Percentiles rank a stretch among this genome's conserved stretches.
Evolutionary conservation across 78 protist genomes (phyloP).

Genomic region (Cavenderia fasciculata): DNA sequence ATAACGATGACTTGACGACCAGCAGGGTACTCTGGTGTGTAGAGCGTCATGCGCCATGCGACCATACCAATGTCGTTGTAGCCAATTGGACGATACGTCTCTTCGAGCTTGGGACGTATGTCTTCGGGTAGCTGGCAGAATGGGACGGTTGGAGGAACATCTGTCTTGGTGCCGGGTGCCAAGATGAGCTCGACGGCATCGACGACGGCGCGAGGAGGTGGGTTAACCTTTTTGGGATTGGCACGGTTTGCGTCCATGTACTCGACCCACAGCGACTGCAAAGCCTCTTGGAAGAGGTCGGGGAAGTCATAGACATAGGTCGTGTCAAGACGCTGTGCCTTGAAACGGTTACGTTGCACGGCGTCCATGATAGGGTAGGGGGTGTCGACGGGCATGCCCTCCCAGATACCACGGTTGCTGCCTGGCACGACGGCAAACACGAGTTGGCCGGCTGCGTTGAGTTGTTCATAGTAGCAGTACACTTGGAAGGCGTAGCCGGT

Average conservation of each 20-base stretch:
- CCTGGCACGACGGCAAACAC: conserved; percentile 71
- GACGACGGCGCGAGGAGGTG: conserved; percentile 49
- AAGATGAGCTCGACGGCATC: conserved; percentile 51
- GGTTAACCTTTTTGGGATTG: conserved; percentile 23
- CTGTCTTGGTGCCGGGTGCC: not conserved
- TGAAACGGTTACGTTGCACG: conserved; percentile 83
- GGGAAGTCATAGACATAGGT: conserved; percentile 95
- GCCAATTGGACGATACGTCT: conserved; percentile 70
- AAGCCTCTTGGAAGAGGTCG: conserved; percentile 87
- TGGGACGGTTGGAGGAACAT: conserved; percentile 35
- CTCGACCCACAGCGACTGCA: conserved; percentile 80
- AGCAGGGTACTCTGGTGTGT: conserved; percentile 94
- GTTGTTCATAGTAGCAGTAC: conserved; percentile 79
- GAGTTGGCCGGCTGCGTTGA: conserved; percentile 12
- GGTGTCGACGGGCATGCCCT: conserved; percentile 67
- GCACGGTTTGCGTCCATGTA: conserved; percentile 43
- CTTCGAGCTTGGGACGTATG: conserved; percentile 44
- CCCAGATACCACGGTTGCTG: conserved; percentile 62
- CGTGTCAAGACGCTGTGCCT: conserved; percentile 89
- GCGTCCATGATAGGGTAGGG: conserved; percentile 86
- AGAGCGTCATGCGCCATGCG: conserved; percentile 87
- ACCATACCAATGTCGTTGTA: conserved; percentile 94
- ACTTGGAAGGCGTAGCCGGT: conserved; percentile 81
- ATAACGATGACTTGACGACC: conserved; percentile 93
- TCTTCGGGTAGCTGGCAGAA: conserved; percentile 36